A percentile compares a stretch with the other conserved stretches of the same genome.
phyloP scores from a whole-genome alignment of 352 stramenopile species.

The Globisporangium cederbergense region DNA sequence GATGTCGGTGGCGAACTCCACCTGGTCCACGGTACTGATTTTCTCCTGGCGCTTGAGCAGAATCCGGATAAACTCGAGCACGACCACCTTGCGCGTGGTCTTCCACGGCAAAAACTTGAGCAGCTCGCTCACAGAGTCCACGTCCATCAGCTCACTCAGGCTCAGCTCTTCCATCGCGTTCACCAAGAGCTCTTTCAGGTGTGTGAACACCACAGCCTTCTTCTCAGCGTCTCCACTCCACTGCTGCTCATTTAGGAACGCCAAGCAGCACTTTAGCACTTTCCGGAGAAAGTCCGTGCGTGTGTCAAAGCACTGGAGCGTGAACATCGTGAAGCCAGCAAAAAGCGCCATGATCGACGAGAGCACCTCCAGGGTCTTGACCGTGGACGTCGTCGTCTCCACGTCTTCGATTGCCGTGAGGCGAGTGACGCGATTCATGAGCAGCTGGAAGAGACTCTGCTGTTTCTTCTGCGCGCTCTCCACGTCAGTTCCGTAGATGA shows the following conservation, averaged over 20 bases:
- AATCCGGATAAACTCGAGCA: slow-evolving; percentile 42
- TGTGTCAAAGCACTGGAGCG: slow-evolving; percentile 29
- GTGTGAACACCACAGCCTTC: not conserved
- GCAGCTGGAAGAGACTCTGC: slow-evolving; percentile 18
- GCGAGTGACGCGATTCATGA: slow-evolving; percentile 16
- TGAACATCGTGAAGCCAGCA: slow-evolving; percentile 49
- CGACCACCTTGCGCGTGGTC: slow-evolving; percentile 49
- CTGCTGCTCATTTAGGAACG: slow-evolving; percentile 25
- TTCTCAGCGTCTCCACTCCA: slow-evolving; percentile 7
- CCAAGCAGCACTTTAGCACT: slow-evolving; percentile 28
- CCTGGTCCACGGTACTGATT: slow-evolving; percentile 32
- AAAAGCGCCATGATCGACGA: slow-evolving; percentile 44
- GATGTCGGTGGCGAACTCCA: slow-evolving; percentile 63
- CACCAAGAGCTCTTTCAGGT: slow-evolving; percentile 21
- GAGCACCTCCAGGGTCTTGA: not conserved
- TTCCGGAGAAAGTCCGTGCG: slow-evolving; percentile 26
- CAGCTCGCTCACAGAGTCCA: slow-evolving; percentile 36
- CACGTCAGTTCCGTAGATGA: slow-evolving; percentile 16
- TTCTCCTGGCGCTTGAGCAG: slow-evolving; percentile 39
- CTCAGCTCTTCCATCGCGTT: slow-evolving; percentile 24
- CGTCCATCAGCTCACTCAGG: slow-evolving; percentile 33
- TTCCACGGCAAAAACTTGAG: slow-evolving; percentile 48
- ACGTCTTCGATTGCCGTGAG: slow-evolving; percentile 1
- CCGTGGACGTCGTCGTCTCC: slow-evolving; percentile 1
- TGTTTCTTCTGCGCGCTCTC: slow-evolving; percentile 15